Conservation (phyloP, 805 yeast species). For the Kodamaea neixiangensis region DNA sequence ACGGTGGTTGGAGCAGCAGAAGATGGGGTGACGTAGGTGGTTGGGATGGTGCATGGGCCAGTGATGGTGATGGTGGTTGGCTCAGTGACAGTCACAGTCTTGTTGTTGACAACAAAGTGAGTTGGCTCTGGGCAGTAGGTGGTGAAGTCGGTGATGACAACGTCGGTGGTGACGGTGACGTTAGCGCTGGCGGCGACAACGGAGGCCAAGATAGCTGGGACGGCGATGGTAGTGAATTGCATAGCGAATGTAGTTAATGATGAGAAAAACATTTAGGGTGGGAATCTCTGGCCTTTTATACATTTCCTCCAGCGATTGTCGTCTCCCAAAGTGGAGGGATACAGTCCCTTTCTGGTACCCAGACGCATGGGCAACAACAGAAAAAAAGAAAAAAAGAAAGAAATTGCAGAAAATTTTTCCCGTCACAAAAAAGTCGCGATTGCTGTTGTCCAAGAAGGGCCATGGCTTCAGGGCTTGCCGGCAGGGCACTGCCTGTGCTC, state of each 20-base stretch:
- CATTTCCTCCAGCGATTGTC: constrained; percentile 2
- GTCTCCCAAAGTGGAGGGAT: too few species aligned
- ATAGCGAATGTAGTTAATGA: constrained; percentile 18
- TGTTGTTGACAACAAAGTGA: constrained; percentile 60
- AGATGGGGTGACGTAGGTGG: constrained; percentile 35
- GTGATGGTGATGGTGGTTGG: constrained; percentile 85
- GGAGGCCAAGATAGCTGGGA: constrained; percentile 45
- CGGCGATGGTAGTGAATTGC: constrained; percentile 39
- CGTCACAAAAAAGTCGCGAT: too few species aligned
- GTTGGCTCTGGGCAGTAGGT: constrained; percentile 86
- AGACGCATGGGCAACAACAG: too few species aligned
- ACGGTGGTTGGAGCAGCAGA: constrained; percentile 17
- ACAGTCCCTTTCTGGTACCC: too few species aligned
- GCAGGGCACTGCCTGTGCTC: too few species aligned
- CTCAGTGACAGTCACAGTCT: constrained; percentile 72
- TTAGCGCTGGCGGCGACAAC: constrained; percentile 45
- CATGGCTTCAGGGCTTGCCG: too few species aligned
- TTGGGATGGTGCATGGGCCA: constrained; percentile 78
- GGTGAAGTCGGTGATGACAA: constrained; percentile 68
- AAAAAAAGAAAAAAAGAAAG: too few species aligned
- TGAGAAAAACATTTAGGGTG: not conserved
- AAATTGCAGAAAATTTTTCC: too few species aligned
- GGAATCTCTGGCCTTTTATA: constrained; percentile 3
- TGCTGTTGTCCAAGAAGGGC: too few species aligned
- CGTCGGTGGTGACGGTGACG: constrained; percentile 52